Evolutionary conservation across 805 yeast genomes (phyloP).

Genomic region (Pichia exigua): DNA sequence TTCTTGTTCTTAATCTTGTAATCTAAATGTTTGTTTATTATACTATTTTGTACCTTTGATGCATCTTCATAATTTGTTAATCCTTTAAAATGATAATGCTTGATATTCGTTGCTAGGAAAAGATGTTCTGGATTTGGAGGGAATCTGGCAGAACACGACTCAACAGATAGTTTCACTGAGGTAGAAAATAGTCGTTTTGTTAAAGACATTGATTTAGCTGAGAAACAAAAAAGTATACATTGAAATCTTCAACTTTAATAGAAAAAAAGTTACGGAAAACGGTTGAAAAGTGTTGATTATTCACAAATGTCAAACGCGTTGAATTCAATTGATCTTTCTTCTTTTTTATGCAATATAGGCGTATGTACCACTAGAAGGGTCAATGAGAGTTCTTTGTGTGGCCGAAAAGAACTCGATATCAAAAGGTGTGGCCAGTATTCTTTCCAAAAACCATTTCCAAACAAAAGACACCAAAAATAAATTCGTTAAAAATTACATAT

Average conservation of each 20-base stretch:
- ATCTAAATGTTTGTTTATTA: slow-evolving; percentile 48
- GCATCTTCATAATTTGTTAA: slow-evolving; percentile 40
- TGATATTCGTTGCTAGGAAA: slow-evolving; percentile 28
- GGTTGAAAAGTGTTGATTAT: neutral
- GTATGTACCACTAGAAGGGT: neutral
- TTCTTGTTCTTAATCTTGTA: slow-evolving; percentile 18
- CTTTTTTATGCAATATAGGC: neutral
- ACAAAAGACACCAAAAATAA: slow-evolving; percentile 44
- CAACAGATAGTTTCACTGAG: neutral
- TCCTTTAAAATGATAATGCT: slow-evolving; percentile 38
- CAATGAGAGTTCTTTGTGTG: slow-evolving; percentile 78
- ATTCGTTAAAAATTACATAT: slow-evolving; percentile 74
- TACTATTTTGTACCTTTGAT: slow-evolving; percentile 44
- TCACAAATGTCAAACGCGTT: neutral
- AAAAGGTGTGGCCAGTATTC: slow-evolving; percentile 63
- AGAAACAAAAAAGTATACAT: neutral
- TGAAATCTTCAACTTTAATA: neutral
- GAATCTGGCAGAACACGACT: slow-evolving; percentile 3
- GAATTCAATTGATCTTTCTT: neutral
- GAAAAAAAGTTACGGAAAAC: neutral
- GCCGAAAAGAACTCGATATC: slow-evolving; percentile 98
- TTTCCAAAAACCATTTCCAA: slow-evolving; percentile 40
- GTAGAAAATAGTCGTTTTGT: neutral
- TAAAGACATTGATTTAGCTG: neutral
- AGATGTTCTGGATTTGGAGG: slow-evolving; percentile 4